phyloP scores from a whole-genome alignment of 768 basidiomycete genomes.

The Kwoniella newhampshirensis region DNA sequence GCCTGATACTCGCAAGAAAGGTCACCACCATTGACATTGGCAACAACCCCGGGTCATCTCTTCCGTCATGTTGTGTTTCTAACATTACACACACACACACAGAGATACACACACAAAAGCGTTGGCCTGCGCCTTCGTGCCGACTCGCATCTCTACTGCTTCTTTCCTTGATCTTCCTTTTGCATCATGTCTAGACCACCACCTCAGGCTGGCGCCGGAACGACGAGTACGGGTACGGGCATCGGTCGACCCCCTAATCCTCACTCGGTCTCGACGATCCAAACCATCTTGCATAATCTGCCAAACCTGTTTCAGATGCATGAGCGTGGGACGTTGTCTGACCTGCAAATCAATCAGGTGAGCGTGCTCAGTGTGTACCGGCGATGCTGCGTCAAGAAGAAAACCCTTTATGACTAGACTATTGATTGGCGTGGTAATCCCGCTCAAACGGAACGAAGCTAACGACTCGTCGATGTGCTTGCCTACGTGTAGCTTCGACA shows the following conservation, averaged over 20 bases:
- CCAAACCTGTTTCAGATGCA: conserved; percentile 22
- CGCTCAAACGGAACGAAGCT: too few relatives aligned
- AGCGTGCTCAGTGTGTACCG: not conserved
- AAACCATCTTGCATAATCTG: conserved; percentile 21
- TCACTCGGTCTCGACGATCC: conserved; percentile 7
- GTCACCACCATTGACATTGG: too few relatives aligned
- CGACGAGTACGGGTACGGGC: conserved; percentile 2
- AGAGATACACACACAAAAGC: not conserved
- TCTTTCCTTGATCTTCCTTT: not conserved
- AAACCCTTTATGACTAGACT: too few relatives aligned
- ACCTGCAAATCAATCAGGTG: conserved; percentile 18
- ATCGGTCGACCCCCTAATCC: not conserved
- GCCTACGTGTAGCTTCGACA: conserved; percentile 26
- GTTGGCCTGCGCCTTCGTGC: too few relatives aligned
- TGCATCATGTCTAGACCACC: not conserved
- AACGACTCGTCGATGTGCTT: too few relatives aligned
- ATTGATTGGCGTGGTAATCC: too few relatives aligned
- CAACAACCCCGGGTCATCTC: too few relatives aligned
- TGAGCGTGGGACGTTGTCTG: not conserved
- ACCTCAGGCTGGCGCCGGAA: conserved; percentile 1
- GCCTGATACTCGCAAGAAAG: too few relatives aligned
- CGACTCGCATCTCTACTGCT: not conserved
- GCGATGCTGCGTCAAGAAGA: too few relatives aligned
- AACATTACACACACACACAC: too few relatives aligned
- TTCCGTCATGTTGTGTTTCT: too few relatives aligned